Evolutionary conservation across 2,329 filamentous ascomycete species (phyloP).

Genomic region (Calonectria fujianensis): DNA sequence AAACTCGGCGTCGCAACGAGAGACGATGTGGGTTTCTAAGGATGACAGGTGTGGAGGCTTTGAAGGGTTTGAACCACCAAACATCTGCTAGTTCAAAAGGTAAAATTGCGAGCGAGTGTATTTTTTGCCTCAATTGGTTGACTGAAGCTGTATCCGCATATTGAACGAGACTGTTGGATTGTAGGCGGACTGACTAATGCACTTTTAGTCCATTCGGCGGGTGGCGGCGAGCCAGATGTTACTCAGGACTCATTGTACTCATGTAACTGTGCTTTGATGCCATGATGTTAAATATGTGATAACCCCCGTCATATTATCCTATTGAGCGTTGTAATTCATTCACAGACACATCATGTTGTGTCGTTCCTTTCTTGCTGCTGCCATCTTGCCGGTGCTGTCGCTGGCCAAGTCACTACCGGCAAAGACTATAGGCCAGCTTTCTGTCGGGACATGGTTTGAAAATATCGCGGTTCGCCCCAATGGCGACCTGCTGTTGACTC

Average conservation of each 20-base stretch:
- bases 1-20: constrained; percentile 10
- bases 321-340: too few species aligned
- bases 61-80: too few species aligned
- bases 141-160: too few species aligned
- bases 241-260: not conserved
- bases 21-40: not conserved
- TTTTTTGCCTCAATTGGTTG: not conserved
- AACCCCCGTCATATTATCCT: not conserved
- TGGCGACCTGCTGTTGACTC: constrained; percentile 44
- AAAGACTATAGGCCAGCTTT: constrained; percentile 40
- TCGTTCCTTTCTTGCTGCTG: constrained; percentile 22
- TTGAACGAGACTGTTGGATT: too few species aligned
- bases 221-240: not conserved
- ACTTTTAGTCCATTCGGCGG: not conserved
- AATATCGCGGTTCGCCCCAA: constrained; percentile 48
- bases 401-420: constrained; percentile 38
- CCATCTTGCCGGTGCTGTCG: constrained; percentile 25
- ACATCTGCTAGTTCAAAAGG: not conserved
- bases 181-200: not conserved
- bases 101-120: not conserved
- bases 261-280: too few species aligned
- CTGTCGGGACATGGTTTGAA: constrained; percentile 45
- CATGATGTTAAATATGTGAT: not conserved
- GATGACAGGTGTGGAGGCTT: not conserved
- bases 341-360: constrained; percentile 32